phyloP scores from a whole-genome alignment of 2,329 filamentous ascomycete genomes.

The Emericellopsis atlantica region DNA sequence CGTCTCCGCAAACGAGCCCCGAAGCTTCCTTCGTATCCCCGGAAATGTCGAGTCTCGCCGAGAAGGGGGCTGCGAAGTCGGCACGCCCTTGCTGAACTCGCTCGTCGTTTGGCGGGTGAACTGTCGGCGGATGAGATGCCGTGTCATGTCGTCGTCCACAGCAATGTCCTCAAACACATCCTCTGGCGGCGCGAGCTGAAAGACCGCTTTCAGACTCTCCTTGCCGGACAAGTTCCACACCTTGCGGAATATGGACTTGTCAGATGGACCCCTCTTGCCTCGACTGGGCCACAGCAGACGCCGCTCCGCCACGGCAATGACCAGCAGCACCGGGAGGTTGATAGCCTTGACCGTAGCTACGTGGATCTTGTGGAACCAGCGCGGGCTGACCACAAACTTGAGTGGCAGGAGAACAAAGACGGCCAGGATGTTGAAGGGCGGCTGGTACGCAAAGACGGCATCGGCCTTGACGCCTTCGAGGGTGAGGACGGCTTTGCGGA shows the following conservation, averaged over 20 bases:
- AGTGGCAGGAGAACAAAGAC: constrained; percentile 62
- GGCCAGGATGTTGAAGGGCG: constrained; percentile 73
- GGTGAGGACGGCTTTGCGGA: constrained; percentile 66
- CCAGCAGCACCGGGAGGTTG: constrained; percentile 62
- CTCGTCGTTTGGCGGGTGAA: constrained; percentile 33
- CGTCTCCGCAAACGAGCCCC: constrained; percentile 32
- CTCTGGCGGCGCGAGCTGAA: constrained; percentile 57
- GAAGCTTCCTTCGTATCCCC: constrained; percentile 32
- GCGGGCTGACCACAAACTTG: constrained; percentile 63
- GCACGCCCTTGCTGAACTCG: constrained; percentile 13
- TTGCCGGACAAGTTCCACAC: constrained; percentile 54
- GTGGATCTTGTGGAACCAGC: constrained; percentile 87
- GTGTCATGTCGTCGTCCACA: constrained; percentile 45
- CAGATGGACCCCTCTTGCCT: constrained; percentile 6
- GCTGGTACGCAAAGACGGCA: constrained; percentile 70
- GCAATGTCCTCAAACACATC: constrained; percentile 42
- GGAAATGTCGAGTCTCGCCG: constrained; percentile 47
- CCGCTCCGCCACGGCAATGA: constrained; percentile 61
- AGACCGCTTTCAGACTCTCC: constrained; percentile 60
- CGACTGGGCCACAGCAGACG: constrained; percentile 46
- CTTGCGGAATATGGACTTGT: constrained; percentile 38
- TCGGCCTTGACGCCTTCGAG: constrained; percentile 80
- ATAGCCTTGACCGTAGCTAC: constrained; percentile 62
- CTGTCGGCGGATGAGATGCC: constrained; percentile 44
- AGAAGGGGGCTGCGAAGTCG: constrained; percentile 17